Conservation (phyloP, 139 green algal genomes). For the Tetraselmis striata region DNA sequence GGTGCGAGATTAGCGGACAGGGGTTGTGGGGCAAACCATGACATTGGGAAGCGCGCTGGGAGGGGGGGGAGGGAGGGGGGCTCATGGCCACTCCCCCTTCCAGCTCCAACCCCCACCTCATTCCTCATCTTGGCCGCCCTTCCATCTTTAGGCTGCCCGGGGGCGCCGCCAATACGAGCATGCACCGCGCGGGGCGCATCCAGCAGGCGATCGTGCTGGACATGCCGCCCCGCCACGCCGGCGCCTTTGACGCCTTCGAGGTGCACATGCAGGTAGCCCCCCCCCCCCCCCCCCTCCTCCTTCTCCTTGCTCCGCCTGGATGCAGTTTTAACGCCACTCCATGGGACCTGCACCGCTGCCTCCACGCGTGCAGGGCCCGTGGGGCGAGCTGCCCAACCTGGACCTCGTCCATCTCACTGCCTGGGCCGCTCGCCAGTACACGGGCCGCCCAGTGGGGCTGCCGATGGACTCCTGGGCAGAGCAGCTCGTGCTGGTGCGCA, state of each 20-base stretch:
- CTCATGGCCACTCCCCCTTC: no score
- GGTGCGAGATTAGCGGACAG: neutral
- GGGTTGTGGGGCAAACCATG: neutral
- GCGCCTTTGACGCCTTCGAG: neutral
- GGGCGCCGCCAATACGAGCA: neutral
- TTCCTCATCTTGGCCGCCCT: no score
- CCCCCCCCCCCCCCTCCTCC: neutral
- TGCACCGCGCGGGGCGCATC: neutral
- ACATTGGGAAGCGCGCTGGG: no score
- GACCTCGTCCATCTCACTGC: neutral
- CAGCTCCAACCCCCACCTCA: no score
- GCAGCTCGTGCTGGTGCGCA: no score
- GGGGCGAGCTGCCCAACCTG: neutral
- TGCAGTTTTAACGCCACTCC: no score
- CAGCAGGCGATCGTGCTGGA: neutral
- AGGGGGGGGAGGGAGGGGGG: no score
- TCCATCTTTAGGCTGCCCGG: neutral
- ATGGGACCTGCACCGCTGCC: neutral
- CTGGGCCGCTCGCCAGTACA: no score
- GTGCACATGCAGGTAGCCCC: neutral
- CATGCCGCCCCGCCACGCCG: neutral
- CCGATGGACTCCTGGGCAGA: no score
- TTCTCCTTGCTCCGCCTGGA: no score
- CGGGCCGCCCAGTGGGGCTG: no score
- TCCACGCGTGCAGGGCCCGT: neutral